Evolutionary conservation across 1,139 yeast genomes (phyloP).

Genomic region (Saccharomycopsis phalli): DNA sequence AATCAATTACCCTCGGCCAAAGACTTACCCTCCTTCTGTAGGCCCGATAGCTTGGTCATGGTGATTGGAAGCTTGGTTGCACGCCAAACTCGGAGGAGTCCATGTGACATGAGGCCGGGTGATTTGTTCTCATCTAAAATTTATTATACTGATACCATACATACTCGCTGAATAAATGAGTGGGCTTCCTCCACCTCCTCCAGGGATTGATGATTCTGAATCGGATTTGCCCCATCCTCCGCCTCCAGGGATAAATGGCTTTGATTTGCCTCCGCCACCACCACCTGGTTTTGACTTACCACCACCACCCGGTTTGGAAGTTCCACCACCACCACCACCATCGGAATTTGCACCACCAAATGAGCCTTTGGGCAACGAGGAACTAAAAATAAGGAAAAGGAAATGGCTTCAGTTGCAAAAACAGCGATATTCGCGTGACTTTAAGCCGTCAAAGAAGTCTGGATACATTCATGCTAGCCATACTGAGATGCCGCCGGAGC

Average conservation of each 20-base stretch:
- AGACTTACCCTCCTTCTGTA: constrained; percentile 39
- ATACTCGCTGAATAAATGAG: no score
- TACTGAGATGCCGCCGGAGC: constrained; percentile 91
- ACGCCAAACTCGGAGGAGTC: no score
- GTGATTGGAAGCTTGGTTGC: neutral
- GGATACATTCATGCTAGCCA: constrained; percentile 42
- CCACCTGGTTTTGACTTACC: constrained; percentile 18
- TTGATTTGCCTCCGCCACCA: constrained; percentile 23
- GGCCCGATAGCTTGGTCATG: constrained; percentile 38
- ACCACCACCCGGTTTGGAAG: constrained; percentile 18
- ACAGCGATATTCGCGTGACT: constrained; percentile 34
- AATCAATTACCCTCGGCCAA: no score
- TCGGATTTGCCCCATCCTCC: constrained; percentile 20
- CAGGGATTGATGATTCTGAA: constrained; percentile 20
- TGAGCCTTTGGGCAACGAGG: constrained; percentile 12
- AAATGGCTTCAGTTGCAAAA: constrained; percentile 66
- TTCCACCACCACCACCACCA: constrained; percentile 19
- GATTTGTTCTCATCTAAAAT: neutral
- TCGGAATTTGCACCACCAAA: no score
- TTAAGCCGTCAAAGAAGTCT: constrained; percentile 28
- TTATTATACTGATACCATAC: no score
- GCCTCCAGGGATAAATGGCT: constrained; percentile 20
- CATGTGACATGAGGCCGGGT: neutral
- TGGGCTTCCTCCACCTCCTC: constrained; percentile 27
- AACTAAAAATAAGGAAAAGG: constrained; percentile 38